Conservation (phyloP, 306 rosid species). For the Amphicarpaea edgeworthii region DNA sequence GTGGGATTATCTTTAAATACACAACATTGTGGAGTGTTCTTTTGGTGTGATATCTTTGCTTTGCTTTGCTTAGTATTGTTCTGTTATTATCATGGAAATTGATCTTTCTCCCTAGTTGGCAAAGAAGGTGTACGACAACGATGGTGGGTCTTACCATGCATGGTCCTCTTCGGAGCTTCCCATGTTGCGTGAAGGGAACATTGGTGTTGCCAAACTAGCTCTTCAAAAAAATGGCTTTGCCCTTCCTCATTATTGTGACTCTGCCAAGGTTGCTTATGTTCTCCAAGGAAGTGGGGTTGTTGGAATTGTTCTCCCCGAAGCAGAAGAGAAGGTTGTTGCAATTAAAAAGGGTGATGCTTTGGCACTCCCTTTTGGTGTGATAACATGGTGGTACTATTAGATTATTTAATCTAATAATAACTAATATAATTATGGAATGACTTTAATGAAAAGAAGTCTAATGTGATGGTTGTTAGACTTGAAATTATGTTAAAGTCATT, state of each 20-base stretch:
- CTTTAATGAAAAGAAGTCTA: no score
- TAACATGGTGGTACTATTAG: slow-evolving; percentile 90
- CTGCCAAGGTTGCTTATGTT: slow-evolving; percentile 78
- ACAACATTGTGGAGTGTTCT: neutral
- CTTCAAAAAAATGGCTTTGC: slow-evolving; percentile 79
- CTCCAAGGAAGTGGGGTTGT: slow-evolving; percentile 76
- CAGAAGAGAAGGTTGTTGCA: slow-evolving; percentile 76
- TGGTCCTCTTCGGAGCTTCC: slow-evolving; percentile 88
- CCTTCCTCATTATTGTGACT: slow-evolving; percentile 76
- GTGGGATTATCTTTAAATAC: neutral
- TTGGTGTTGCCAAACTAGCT: slow-evolving; percentile 78
- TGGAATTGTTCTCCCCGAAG: slow-evolving; percentile 76
- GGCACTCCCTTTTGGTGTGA: slow-evolving; percentile 83
- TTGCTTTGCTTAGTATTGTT: neutral
- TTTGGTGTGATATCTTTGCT: neutral
- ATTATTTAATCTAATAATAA: no score
- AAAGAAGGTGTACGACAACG: slow-evolving; percentile 63
- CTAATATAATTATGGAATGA: no score
- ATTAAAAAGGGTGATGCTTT: slow-evolving; percentile 82
- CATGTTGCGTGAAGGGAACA: slow-evolving; percentile 77
- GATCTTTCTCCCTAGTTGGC: no score
- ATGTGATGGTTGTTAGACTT: no score
- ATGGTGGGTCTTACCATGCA: slow-evolving; percentile 73
- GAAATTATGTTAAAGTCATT: no score
- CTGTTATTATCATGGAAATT: no score